phyloP scores from a whole-genome alignment of 2,329 filamentous ascomycete species.

The Colletotrichum sp. region DNA sequence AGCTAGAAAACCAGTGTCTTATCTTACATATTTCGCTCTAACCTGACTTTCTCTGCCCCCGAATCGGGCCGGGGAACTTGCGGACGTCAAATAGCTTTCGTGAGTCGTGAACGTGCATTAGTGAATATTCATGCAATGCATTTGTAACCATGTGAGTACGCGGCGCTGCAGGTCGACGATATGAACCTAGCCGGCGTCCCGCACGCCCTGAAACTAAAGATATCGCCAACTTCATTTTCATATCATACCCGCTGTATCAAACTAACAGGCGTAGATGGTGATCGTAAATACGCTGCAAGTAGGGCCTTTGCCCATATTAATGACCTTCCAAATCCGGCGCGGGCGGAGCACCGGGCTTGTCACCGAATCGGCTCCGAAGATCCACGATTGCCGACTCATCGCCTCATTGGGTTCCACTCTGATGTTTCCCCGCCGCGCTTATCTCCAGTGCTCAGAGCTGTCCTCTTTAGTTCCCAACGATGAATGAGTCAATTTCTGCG shows the following conservation, averaged over 20 bases:
- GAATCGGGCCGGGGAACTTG: neutral
- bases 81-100: neutral
- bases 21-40: neutral
- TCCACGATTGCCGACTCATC: neutral
- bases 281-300: neutral
- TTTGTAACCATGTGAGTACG: neutral
- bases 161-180: neutral
- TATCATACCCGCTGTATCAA: neutral
- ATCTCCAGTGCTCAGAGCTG: neutral
- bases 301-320: neutral
- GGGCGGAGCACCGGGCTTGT: neutral
- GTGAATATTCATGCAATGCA: neutral
- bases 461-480: neutral
- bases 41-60: neutral
- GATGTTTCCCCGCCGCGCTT: neutral
- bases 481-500: neutral
- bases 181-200: neutral
- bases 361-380: constrained; percentile 14
- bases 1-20: neutral
- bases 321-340: neutral
- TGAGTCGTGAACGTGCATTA: neutral
- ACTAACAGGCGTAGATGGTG: neutral
- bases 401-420: constrained; percentile 1
- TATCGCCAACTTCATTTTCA: neutral
- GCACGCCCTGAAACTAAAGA: neutral